A percentile compares a stretch with the other conserved stretches of the same genome.
phyloP scores from a whole-genome alignment of 2,329 filamentous ascomycete species.

The Monosporascus sp. region DNA sequence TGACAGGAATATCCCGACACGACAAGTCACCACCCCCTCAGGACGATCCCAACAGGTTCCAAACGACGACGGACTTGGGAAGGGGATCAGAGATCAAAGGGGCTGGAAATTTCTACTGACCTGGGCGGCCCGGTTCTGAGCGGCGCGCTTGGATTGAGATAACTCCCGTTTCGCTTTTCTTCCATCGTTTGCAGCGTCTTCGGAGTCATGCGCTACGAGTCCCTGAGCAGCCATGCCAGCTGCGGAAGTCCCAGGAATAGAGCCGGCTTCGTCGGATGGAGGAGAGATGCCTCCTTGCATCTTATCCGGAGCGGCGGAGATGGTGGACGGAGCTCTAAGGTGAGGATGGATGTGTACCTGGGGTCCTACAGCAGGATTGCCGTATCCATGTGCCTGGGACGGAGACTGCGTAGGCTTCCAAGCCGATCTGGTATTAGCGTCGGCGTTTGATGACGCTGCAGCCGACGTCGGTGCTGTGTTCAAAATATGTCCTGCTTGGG shows the following conservation, averaged over 20 bases:
- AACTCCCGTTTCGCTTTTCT: conserved; percentile 84
- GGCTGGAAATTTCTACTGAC: conserved; percentile 45
- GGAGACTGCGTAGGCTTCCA: conserved; percentile 15
- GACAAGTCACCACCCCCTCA: background rate
- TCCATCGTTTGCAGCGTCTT: conserved; percentile 40
- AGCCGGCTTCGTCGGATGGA: conserved; percentile 23
- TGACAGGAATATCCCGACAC: background rate
- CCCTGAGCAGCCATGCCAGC: conserved; percentile 25
- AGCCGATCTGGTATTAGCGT: conserved; percentile 11
- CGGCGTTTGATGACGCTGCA: conserved; percentile 8
- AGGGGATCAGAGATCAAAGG: background rate
- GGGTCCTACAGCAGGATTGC: conserved; percentile 13
- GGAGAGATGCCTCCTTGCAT: conserved; percentile 26
- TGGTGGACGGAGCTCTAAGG: conserved; percentile 17
- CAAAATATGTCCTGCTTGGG: conserved; percentile 13
- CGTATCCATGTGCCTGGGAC: conserved; percentile 22
- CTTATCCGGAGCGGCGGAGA: conserved; percentile 20
- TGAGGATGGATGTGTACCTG: conserved; percentile 23
- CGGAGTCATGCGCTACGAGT: conserved; percentile 26
- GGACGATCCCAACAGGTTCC: background rate
- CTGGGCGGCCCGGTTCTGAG: conserved; percentile 94
- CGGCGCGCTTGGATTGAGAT: conserved; percentile 91
- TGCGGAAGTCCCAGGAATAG: conserved; percentile 21
- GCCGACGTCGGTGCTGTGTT: conserved; percentile 10
- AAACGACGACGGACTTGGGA: conserved; percentile 3